Base-by-base conservation (phyloP, 2,329 filamentous ascomycete genomes). In the Teratosphaeria destructans region DNA sequence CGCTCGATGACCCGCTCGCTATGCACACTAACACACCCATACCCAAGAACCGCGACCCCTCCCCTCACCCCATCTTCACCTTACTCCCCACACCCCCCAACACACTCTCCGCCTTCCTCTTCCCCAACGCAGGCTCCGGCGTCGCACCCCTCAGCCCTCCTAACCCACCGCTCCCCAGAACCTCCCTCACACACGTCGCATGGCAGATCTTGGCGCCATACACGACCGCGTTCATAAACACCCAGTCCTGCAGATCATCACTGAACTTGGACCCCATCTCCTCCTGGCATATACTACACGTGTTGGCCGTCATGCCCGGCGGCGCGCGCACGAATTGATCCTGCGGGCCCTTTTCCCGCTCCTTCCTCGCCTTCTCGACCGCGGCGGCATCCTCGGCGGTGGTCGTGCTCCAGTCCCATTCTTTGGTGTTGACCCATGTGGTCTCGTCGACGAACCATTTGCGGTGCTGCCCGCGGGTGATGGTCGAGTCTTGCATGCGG, bases 381-480 rank as follows among this genome's bases (percentile, higher is more conserved):
- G 75, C 68, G 54, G 76, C 68, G 63, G 78, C 72, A 58, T 74
- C 70, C 61, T 73, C 64, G 1, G 69, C 76, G 57, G 68, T 78
- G 66, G 73, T 77, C 61, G 72, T 65, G 65, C 72, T 57, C 61
- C 95, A 90, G 63, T 93, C 85, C 14, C 82, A 82, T 72, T 97
- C 93, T 43, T 86, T 83, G 55, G 89, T 91, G 65, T 86, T 87
- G 60, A 96, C 87, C 94, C 94, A 99, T 71, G 96, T 92, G 76
- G 86, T 81, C 76, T 95, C 89, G 69, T 95, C 90, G 55, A 96
- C 86, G 72, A 96, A 96, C 90, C 91, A 97, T 73, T 90, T 95
- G 37, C 94, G 86, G 70, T 95, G 92, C 67, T 95, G 89, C 35
- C 89, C 91, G 62, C 90, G 84, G 72, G 90, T 93, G 26, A 65